Percentiles rank a stretch among this genome's conserved stretches.
phyloP scores from a whole-genome alignment of 1,284 basidiomycete genomes.

The Vanrija sp. region DNA sequence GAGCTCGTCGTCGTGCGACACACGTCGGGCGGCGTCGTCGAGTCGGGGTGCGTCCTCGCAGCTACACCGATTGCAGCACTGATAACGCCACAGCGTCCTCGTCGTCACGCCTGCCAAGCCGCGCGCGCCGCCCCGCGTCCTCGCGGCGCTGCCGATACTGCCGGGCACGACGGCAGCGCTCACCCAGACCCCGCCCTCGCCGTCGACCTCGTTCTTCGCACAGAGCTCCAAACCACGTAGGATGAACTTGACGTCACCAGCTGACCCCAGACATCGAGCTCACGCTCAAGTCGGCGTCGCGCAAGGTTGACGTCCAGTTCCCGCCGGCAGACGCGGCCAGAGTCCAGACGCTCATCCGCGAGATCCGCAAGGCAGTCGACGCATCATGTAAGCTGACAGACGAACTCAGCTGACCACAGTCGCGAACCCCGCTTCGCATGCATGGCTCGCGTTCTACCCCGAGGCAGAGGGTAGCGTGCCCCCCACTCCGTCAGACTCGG shows the following conservation, averaged over 20 bases:
- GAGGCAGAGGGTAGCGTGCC: neutral
- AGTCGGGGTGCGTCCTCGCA: neutral
- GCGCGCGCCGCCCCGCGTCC: conserved; percentile 10
- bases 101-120: conserved; percentile 18
- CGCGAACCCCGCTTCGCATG: conserved; percentile 11
- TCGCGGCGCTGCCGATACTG: conserved; percentile 29
- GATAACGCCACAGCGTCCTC: conserved; percentile 21
- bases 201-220: conserved; percentile 41
- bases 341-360: conserved; percentile 30
- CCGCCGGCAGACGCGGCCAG: conserved; percentile 49
- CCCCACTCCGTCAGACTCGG: neutral
- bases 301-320: conserved; percentile 70
- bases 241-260: neutral
- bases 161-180: conserved; percentile 24
- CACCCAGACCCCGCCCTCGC: conserved; percentile 41
- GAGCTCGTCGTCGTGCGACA: conserved; percentile 22
- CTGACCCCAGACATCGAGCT: conserved; percentile 17
- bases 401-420: conserved; percentile 7
- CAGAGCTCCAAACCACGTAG: conserved; percentile 42
- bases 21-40: neutral
- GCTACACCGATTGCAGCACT: neutral
- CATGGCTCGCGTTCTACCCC: conserved; percentile 37
- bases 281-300: conserved; percentile 53
- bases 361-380: conserved; percentile 18
- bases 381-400: conserved; percentile 2